These are phyloP conservation scores for Chimonanthus salicifolius DNA, from an alignment of 164 flowering plant species.

Conservation along the genomic window DNA sequence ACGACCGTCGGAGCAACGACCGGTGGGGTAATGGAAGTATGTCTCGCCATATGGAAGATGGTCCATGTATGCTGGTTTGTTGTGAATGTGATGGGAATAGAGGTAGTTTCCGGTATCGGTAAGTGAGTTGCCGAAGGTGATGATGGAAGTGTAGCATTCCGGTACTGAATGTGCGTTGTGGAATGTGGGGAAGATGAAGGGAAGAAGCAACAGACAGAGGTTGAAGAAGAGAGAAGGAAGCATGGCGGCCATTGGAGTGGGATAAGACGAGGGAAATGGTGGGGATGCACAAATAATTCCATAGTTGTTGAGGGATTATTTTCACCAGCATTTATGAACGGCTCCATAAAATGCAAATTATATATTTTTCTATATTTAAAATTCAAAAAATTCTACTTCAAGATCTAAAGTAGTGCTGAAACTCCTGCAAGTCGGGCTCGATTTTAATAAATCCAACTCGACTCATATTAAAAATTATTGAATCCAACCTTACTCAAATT, in stretches of 20 bases:
- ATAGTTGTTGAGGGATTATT: neutral
- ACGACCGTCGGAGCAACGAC: slow-evolving; percentile 60
- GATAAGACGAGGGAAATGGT: neutral
- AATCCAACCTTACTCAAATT: too few species aligned
- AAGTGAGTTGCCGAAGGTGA: slow-evolving; percentile 53
- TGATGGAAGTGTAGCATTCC: slow-evolving; percentile 29
- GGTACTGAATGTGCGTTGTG: neutral
- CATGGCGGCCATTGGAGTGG: neutral
- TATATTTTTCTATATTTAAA: too few species aligned
- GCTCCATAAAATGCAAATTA: too few species aligned
- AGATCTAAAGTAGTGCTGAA: too few species aligned
- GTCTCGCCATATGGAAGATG: slow-evolving; percentile 50
- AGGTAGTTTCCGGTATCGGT: slow-evolving; percentile 56
- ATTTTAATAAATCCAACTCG: too few species aligned
- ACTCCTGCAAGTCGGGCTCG: too few species aligned
- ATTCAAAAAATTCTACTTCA: neutral
- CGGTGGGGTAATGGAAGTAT: slow-evolving; percentile 39
- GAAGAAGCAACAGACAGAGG: too few species aligned
- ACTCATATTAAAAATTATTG: too few species aligned
- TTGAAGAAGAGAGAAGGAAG: neutral
- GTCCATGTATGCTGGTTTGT: slow-evolving; percentile 22
- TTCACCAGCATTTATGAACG: too few species aligned
- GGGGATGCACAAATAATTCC: neutral
- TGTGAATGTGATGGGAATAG: slow-evolving; percentile 9
- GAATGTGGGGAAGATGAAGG: neutral